These are phyloP conservation scores for Cyclotella atomus DNA, from an alignment of 108 stramenopile genomes.

Conservation along the genomic window DNA sequence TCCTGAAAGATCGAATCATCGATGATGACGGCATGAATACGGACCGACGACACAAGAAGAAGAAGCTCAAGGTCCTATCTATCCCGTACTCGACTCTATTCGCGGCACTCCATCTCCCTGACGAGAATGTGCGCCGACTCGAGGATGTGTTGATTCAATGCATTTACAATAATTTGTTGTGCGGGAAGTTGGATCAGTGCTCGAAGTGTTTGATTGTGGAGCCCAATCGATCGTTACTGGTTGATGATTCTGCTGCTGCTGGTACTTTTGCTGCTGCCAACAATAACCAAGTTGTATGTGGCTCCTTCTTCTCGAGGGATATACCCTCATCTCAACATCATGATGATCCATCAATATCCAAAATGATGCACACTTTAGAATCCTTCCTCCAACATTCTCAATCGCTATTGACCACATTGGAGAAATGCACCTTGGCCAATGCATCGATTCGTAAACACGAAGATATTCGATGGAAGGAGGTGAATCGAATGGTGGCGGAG, in stretches of 20 bases:
- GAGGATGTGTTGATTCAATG: conserved; percentile 51
- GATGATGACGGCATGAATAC: neutral
- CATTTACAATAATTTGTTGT: conserved; percentile 44
- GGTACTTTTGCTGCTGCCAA: too few species aligned
- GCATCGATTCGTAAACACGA: neutral
- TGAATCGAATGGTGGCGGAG: neutral
- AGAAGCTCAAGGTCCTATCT: conserved; percentile 11
- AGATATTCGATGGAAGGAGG: neutral
- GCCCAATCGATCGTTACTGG: conserved; percentile 8
- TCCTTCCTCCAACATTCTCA: conserved; percentile 19
- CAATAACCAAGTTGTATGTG: conserved; percentile 2
- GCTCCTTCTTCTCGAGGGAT: conserved; percentile 41
- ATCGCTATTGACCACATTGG: conserved; percentile 7
- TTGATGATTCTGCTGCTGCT: too few species aligned
- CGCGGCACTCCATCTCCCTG: conserved; percentile 24
- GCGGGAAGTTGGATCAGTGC: conserved; percentile 40
- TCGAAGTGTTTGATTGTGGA: conserved; percentile 26
- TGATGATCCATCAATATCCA: too few species aligned
- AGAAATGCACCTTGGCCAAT: conserved; percentile 2
- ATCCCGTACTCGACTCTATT: conserved; percentile 37
- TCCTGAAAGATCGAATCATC: conserved; percentile 13
- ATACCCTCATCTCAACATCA: conserved; percentile 4
- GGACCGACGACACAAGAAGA: neutral
- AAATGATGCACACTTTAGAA: conserved; percentile 24
- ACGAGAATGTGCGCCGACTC: conserved; percentile 16